phyloP scores from a whole-genome alignment of 2,329 filamentous ascomycete species.

The Xylariaceae sp. region DNA sequence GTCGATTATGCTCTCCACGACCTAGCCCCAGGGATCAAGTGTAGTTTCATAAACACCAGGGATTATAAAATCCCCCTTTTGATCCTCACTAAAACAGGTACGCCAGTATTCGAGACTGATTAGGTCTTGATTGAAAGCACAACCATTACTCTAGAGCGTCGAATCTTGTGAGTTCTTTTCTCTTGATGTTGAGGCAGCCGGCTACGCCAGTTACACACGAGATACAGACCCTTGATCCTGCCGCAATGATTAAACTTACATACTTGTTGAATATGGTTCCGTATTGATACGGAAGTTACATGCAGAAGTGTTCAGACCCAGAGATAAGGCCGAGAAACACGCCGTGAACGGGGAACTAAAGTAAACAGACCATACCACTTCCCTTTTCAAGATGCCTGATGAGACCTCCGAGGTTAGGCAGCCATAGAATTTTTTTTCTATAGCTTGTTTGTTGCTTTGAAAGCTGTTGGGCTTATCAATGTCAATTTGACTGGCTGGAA shows the following conservation, averaged over 20 bases:
- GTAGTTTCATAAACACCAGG: slow-evolving; percentile 5
- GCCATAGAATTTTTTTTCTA: no score
- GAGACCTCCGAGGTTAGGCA: neutral
- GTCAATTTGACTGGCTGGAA: no score
- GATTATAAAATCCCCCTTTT: neutral
- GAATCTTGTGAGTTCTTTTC: no score
- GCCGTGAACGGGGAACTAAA: slow-evolving; percentile 7
- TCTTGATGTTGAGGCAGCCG: no score
- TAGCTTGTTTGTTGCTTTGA: no score
- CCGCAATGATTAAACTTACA: neutral
- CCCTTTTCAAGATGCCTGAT: slow-evolving; percentile 12
- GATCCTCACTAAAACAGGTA: neutral
- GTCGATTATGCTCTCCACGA: no score
- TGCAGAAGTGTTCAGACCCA: neutral
- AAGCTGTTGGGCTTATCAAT: no score
- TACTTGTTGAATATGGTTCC: neutral
- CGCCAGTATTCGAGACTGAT: no score
- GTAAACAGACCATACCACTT: slow-evolving; percentile 11
- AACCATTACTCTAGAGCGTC: no score
- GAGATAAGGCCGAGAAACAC: slow-evolving; percentile 13
- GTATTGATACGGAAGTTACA: neutral
- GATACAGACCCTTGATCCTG: neutral
- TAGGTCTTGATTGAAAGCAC: no score
- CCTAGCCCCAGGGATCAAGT: no score
- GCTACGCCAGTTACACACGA: neutral